Evolutionary conservation across 2,329 filamentous ascomycete genomes (phyloP), one percentile per base, ranked within the genome.

Genomic region (Nemania sp.): DNA sequence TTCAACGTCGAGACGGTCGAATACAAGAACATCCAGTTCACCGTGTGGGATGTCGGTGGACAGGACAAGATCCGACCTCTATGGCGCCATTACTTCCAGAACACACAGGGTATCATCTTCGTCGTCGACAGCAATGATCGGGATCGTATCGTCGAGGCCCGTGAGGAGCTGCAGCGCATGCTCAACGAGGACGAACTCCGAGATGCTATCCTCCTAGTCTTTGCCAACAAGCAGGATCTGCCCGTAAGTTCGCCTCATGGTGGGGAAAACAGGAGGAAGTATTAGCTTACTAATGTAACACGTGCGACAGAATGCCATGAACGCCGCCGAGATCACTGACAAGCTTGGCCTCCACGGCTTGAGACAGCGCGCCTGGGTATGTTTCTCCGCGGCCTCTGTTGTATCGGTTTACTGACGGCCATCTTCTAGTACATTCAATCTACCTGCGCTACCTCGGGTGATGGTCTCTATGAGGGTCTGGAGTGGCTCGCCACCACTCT

Each of bases 1-100:
- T 99, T 99, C 89, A 99, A 99, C 84, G 95, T 99, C 79, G 95
- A 99, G 87, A 98, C 95, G 58, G 95, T 99, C 79, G 93, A 96
- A 79, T 98, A 98, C 87, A 97, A 97, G 88, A 99, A 99, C 88
- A 97, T 97, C 75, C 92, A 97, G 79, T 99, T 99, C 87, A 98
- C 94, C 79, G 95, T 99, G 78, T 99, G 95, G 95, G 95, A 98
- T 84, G 95, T 99, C 76, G 95, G 95, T 85, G 95, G 95, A 80
- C 95, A 99, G 86, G 95, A 99, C 88, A 98, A 98, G 91, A 99
- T 99, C 78, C 89, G 95, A 79, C 95, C 95, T 77, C 85, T 99
- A 76, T 99, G 95, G 95, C 92, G 95, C 84, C 95, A 98, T 82
- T 99, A 99, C 85, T 99, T 98, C 89, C 93, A 96, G 82, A 96